phyloP scores from a whole-genome alignment of 2,329 filamentous ascomycete genomes.

The Aspergillus sp. region DNA sequence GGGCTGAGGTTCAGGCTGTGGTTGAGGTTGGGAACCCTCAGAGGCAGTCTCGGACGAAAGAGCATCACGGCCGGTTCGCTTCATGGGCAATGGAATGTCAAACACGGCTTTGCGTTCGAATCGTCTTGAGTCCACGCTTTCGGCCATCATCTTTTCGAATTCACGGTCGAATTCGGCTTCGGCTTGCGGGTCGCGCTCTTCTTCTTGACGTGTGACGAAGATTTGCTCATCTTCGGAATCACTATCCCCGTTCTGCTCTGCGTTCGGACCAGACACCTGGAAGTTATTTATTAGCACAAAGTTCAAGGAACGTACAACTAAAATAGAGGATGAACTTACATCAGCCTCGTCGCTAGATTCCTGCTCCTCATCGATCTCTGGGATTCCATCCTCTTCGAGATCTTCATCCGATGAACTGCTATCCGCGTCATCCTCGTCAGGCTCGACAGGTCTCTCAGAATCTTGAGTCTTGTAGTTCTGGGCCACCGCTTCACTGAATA shows the following conservation, averaged over 20 bases:
- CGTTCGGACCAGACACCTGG: conserved; percentile 41
- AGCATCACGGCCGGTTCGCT: conserved; percentile 60
- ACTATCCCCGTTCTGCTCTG: conserved; percentile 40
- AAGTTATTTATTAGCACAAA: too few species aligned
- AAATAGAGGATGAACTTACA: conserved; percentile 14
- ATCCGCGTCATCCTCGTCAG: conserved; percentile 71
- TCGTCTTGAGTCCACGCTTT: conserved; percentile 91
- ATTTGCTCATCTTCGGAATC: conserved; percentile 81
- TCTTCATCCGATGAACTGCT: conserved; percentile 73
- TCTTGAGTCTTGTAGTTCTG: conserved; percentile 82
- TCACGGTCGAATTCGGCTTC: conserved; percentile 98
- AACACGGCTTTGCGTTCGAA: conserved; percentile 93
- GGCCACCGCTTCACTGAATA: conserved; percentile 81
- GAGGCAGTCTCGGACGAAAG: conserved; percentile 33
- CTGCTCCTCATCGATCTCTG: conserved; percentile 53
- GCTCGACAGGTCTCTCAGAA: conserved; percentile 63
- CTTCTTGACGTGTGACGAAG: conserved; percentile 84
- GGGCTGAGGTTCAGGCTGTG: conserved; percentile 8
- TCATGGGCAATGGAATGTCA: conserved; percentile 95
- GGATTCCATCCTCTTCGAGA: conserved; percentile 55
- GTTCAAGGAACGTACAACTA: too few species aligned
- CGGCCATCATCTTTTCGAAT: conserved; percentile 96
- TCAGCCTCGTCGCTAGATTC: conserved; percentile 48
- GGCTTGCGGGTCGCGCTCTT: conserved; percentile 84
- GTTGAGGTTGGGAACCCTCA: conserved; percentile 6